Percentiles rank a stretch among this genome's conserved stretches.
phyloP scores from a whole-genome alignment of 805 yeast genomes.

The Yamadazyma takamatsuzukensis region DNA sequence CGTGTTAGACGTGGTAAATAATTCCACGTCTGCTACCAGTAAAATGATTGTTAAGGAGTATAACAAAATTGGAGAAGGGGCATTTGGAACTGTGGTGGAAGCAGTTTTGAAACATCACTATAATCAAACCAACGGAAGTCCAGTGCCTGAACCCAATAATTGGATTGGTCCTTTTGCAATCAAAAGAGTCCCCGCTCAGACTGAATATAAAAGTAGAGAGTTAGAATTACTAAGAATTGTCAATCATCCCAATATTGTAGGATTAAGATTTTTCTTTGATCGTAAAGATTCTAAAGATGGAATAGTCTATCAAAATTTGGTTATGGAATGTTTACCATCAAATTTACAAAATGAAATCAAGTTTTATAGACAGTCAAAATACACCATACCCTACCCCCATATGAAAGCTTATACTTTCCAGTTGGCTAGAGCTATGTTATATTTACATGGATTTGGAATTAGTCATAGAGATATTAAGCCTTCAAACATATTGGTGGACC shows the following conservation, averaged over 20 bases:
- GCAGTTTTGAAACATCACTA: slow-evolving; percentile 46
- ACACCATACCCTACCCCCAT: slow-evolving; percentile 66
- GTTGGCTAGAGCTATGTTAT: slow-evolving; percentile 78
- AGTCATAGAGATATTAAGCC: slow-evolving; percentile 87
- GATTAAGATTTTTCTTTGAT: slow-evolving; percentile 66
- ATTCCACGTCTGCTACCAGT: slow-evolving; percentile 46
- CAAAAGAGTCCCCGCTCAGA: slow-evolving; percentile 82
- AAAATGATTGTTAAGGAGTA: slow-evolving; percentile 71
- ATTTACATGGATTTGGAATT: slow-evolving; percentile 74
- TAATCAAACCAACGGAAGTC: slow-evolving; percentile 9
- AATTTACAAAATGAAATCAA: slow-evolving; percentile 74
- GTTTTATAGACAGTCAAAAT: slow-evolving; percentile 56
- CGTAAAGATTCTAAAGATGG: slow-evolving; percentile 59
- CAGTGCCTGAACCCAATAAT: slow-evolving; percentile 11
- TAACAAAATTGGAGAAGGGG: slow-evolving; percentile 79
- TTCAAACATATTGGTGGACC: slow-evolving; percentile 74
- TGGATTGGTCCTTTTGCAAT: slow-evolving; percentile 85
- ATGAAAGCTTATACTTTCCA: slow-evolving; percentile 76
- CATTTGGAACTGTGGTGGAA: slow-evolving; percentile 81
- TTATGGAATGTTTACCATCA: slow-evolving; percentile 85
- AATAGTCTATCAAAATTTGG: slow-evolving; percentile 71
- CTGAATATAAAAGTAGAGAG: slow-evolving; percentile 81
- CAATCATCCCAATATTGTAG: slow-evolving; percentile 75
- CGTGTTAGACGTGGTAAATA: slow-evolving; percentile 51
- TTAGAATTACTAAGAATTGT: slow-evolving; percentile 71